Conservation (phyloP, 805 yeast genomes). For the Jamesozyma spencerorum region DNA sequence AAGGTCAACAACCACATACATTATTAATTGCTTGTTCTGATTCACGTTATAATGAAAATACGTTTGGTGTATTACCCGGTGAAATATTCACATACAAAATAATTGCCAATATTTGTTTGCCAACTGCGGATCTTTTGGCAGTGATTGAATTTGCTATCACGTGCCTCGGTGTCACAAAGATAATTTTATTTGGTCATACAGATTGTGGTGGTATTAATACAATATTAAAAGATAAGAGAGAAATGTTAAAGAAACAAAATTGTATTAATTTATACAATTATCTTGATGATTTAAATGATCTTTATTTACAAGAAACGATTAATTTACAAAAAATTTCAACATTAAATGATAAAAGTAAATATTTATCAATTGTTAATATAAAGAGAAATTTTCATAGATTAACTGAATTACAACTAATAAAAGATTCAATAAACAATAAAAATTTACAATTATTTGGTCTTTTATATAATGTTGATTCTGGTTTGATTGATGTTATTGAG, state of each 20-base stretch:
- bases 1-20: conserved; percentile 71
- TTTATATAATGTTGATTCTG: conserved; percentile 77
- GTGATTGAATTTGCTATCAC: conserved; percentile 83
- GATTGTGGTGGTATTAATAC: conserved; percentile 93
- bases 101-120: conserved; percentile 68
- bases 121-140: conserved; percentile 56
- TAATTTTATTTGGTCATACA: conserved; percentile 85
- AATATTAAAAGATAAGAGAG: conserved; percentile 40
- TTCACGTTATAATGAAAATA: conserved; percentile 74
- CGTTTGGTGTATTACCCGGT: conserved; percentile 72
- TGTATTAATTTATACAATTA: conserved; percentile 29
- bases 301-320: conserved; percentile 40
- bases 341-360: background rate
- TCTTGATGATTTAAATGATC: conserved; percentile 58
- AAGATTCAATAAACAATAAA: background rate
- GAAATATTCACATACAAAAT: conserved; percentile 83
- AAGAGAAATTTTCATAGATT: conserved; percentile 31
- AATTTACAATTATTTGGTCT: conserved; percentile 60
- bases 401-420: background rate
- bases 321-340: background rate
- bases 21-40: conserved; percentile 92
- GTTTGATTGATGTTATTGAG: conserved; percentile 30
- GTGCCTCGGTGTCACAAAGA: conserved; percentile 66
- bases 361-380: background rate
- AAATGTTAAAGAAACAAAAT: conserved; percentile 41